Conservation (phyloP, 2,329 filamentous ascomycete species). For the Phaeosphaeriaceae sp. region DNA sequence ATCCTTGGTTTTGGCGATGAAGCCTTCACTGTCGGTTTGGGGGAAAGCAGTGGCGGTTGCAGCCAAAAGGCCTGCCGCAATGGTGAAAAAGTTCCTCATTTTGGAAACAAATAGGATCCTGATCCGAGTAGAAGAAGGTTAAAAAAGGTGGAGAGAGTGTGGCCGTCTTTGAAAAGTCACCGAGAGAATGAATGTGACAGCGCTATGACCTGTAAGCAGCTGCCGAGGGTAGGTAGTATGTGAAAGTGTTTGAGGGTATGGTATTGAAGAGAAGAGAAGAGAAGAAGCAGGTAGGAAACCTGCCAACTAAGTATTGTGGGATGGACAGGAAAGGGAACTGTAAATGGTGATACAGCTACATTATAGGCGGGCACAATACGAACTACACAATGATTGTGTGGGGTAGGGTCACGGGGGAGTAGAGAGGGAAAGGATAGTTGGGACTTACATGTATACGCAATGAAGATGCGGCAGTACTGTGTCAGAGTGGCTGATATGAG, state of each 20-base stretch:
- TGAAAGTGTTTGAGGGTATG: neutral
- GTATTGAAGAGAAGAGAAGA: neutral
- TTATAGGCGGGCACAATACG: neutral
- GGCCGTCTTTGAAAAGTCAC: slow-evolving; percentile 19
- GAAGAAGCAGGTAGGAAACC: slow-evolving; percentile 17
- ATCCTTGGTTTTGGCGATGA: slow-evolving; percentile 29
- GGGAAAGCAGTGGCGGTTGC: slow-evolving; percentile 27
- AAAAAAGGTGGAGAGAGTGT: slow-evolving; percentile 15
- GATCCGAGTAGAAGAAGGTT: slow-evolving; percentile 23
- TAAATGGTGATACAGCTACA: neutral
- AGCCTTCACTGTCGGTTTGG: slow-evolving; percentile 23
- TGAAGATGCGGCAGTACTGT: slow-evolving; percentile 35
- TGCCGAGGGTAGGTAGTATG: slow-evolving; percentile 3
- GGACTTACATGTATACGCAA: slow-evolving; percentile 45
- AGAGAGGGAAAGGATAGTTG: slow-evolving; percentile 26
- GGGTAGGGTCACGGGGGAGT: slow-evolving; percentile 22
- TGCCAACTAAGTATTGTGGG: slow-evolving; percentile 6
- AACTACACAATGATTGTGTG: slow-evolving; percentile 11
- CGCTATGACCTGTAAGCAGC: slow-evolving; percentile 31
- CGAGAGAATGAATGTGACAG: slow-evolving; percentile 26
- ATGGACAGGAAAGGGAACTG: neutral
- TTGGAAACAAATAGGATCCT: slow-evolving; percentile 32
- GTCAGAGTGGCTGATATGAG: slow-evolving; percentile 29
- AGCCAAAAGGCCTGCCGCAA: slow-evolving; percentile 37
- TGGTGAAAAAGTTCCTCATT: slow-evolving; percentile 40